Evolutionary conservation across 129 eudicot genomes (phyloP).

Genomic region (Chrysanthemum seticuspe): DNA sequence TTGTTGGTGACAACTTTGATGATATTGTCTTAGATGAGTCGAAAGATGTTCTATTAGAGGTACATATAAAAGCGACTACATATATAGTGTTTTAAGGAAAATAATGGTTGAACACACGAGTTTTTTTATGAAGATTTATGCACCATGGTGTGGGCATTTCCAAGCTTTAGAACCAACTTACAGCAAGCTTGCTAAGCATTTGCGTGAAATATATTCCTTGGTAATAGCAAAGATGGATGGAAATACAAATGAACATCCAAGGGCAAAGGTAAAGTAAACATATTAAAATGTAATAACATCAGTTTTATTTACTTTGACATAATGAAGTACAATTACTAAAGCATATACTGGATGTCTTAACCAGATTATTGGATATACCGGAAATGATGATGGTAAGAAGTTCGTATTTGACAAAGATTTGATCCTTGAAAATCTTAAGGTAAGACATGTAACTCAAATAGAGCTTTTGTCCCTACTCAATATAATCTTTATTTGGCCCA

Average conservation of each 20-base stretch:
- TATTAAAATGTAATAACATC: too few species aligned
- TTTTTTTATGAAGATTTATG: background rate
- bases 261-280: too few species aligned
- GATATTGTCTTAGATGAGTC: slow-evolving; percentile 90
- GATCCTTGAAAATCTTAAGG: slow-evolving; percentile 61
- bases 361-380: slow-evolving; percentile 79
- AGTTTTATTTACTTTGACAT: too few species aligned
- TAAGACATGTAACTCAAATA: background rate
- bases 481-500: too few species aligned
- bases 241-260: too few species aligned
- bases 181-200: too few species aligned
- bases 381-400: slow-evolving; percentile 64
- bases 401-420: slow-evolving; percentile 57
- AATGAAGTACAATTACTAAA: too few species aligned
- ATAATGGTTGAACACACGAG: background rate
- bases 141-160: too few species aligned
- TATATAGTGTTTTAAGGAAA: background rate
- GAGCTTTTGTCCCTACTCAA: too few species aligned
- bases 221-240: too few species aligned
- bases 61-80: slow-evolving; percentile 16
- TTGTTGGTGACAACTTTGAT: slow-evolving; percentile 90
- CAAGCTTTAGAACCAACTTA: too few species aligned
- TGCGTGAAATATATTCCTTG: too few species aligned
- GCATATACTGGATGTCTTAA: background rate
- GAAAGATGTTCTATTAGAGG: slow-evolving; percentile 96